Evolutionary conservation across 352 stramenopile species (phyloP), one percentile per base, ranked within the genome.

Genomic region (Vaucheria bursata): DNA sequence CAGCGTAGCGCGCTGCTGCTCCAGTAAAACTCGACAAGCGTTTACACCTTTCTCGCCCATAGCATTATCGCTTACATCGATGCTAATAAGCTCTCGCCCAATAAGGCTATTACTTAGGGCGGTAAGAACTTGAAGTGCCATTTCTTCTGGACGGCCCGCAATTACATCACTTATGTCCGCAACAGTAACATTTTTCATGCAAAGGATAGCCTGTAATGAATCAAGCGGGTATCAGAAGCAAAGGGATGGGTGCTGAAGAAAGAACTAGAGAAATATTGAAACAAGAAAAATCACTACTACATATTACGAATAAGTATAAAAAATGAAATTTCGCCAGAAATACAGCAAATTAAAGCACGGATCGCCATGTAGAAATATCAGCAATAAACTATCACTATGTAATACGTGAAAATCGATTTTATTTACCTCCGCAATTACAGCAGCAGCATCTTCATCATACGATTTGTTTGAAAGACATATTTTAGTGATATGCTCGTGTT

Each of bases 21-120:
- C 86, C 36, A 98, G 81, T 45, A 96, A 85, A 0, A 89, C 89
- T 35, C 31, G 36, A 81, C 92, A 96, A 3, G 91, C 91, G 70
- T 91, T 91, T 66, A 97, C 88, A 50, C 91, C 93, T 82, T 97
- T 97, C 69, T 95, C 88, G 18, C 93, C 94, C 35, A 98, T 89
- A 36, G 94, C 94, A 73, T 98, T 98, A 84, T 98, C 92, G 80
- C 91, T 97, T 67, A 97, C 81, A 78, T 97, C 89, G 37, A 97
- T 92, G 74, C 91, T 82, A 4, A 91, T 86, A 1, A 97, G 85
- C 71, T 91, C 86, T 7, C 77, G 35, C 50, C 89, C 87, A 50
- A 77, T 83, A 49, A 96, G 87, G 31, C 90, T 88, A 50, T 85
- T 79, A 73, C 88, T 93, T 73, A 97, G 88, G 18, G 85, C 88